Conservation (phyloP, 2,329 filamentous ascomycete species). For the Dothideomycetidae sp. region DNA sequence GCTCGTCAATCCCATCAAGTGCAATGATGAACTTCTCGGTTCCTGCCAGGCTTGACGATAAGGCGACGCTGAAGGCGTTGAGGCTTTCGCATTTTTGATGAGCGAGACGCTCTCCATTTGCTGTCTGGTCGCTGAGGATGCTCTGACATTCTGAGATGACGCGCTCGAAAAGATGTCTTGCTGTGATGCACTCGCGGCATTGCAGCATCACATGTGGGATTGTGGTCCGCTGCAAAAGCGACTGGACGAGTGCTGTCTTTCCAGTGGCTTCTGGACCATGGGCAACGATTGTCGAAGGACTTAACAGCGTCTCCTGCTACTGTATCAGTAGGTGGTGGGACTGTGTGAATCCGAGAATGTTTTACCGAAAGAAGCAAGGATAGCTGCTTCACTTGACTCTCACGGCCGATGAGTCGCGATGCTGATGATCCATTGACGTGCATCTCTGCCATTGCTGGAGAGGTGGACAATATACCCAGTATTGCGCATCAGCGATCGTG, state of each 20-base stretch:
- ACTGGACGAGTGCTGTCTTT: conserved; percentile 57
- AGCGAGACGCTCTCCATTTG: conserved; percentile 24
- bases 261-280: conserved; percentile 80
- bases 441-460: background rate
- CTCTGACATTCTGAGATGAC: conserved; percentile 41
- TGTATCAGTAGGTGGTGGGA: background rate
- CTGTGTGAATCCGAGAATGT: no score
- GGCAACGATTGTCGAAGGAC: conserved; percentile 59
- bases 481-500: no score
- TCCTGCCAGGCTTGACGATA: conserved; percentile 49
- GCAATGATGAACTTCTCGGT: conserved; percentile 60
- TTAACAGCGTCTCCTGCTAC: conserved; percentile 27
- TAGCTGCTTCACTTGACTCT: conserved; percentile 34
- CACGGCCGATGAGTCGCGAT: conserved; percentile 20
- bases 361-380: conserved; percentile 32
- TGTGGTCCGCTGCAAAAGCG: conserved; percentile 41
- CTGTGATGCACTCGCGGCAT: conserved; percentile 63
- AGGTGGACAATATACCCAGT: no score
- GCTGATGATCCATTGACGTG: background rate
- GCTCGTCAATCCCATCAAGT: conserved; percentile 73
- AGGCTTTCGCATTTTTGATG: conserved; percentile 64
- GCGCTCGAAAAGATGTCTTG: conserved; percentile 61
- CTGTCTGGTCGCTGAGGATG: conserved; percentile 19
- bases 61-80: conserved; percentile 58
- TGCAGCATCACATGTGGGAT: conserved; percentile 49